phyloP scores from a whole-genome alignment of 78 protist genomes.

The Salpingoeca rosetta region DNA sequence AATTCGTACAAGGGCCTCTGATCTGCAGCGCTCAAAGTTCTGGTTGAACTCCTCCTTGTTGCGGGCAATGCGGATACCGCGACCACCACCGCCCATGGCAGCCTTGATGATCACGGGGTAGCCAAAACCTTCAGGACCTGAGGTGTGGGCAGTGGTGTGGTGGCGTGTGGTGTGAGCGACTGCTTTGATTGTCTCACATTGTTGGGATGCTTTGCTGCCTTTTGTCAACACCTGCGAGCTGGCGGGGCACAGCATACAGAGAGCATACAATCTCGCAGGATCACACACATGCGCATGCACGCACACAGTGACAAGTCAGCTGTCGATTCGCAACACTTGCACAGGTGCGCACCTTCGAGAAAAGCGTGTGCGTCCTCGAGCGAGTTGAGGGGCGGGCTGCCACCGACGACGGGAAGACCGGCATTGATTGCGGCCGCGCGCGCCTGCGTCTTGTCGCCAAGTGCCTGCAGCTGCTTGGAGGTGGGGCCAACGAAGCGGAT shows the following conservation, averaged over 20 bases:
- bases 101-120: conserved; percentile 96
- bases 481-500: conserved; percentile 67
- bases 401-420: conserved; percentile 83
- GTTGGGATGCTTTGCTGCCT: background rate
- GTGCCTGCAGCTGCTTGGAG: background rate
- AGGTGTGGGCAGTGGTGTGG: too few species aligned
- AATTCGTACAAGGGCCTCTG: conserved; percentile 23
- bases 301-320: too few species aligned
- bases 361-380: conserved; percentile 36
- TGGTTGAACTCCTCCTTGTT: conserved; percentile 12
- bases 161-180: too few species aligned
- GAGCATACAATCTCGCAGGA: too few species aligned
- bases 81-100: conserved; percentile 93
- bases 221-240: too few species aligned
- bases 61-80: conserved; percentile 80
- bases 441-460: conserved; percentile 40
- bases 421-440: conserved; percentile 66
- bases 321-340: too few species aligned
- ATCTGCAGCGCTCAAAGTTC: background rate
- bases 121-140: conserved; percentile 74
- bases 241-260: too few species aligned
- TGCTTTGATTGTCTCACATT: too few species aligned
- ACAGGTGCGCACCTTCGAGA: too few species aligned
- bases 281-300: too few species aligned
- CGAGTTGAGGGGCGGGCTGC: conserved; percentile 50